Conservation (phyloP, 441 rosid species). For the Arabidopsis lyrata region DNA sequence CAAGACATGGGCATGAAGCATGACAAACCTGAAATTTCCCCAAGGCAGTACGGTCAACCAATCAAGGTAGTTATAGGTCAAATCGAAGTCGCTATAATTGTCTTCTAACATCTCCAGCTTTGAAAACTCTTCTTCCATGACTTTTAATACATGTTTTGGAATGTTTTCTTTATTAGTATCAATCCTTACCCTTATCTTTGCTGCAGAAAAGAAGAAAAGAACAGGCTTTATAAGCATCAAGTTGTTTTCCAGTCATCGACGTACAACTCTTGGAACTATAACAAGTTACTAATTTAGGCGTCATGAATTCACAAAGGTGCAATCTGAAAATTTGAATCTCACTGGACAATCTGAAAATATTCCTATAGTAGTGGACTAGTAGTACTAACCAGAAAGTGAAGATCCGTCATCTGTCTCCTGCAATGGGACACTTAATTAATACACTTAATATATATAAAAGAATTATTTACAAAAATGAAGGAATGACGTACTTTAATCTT, state of each 20-base stretch:
- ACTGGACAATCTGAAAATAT: background rate
- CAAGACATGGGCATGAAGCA: conserved; percentile 13
- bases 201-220: conserved; percentile 53
- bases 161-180: conserved; percentile 77
- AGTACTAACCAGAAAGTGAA: conserved; percentile 74
- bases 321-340: conserved; percentile 14
- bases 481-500: conserved; percentile 76
- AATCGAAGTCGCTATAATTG: conserved; percentile 91
- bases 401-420: conserved; percentile 94
- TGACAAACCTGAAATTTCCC: conserved; percentile 84
- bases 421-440: conserved; percentile 11
- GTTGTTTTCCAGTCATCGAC: conserved; percentile 12
- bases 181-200: conserved; percentile 81
- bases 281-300: background rate
- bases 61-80: conserved; percentile 87
- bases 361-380: conserved; percentile 4
- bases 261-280: conserved; percentile 4
- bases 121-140: conserved; percentile 88
- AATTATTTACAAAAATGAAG: conserved; percentile 31
- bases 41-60: conserved; percentile 96
- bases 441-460: conserved; percentile 35
- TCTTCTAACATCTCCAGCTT: conserved; percentile 87
- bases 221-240: conserved; percentile 23
- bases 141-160: conserved; percentile 85
- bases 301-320: background rate